Base-by-base conservation (phyloP, 2,329 filamentous ascomycete genomes). In the Trichophaea hybrida region DNA sequence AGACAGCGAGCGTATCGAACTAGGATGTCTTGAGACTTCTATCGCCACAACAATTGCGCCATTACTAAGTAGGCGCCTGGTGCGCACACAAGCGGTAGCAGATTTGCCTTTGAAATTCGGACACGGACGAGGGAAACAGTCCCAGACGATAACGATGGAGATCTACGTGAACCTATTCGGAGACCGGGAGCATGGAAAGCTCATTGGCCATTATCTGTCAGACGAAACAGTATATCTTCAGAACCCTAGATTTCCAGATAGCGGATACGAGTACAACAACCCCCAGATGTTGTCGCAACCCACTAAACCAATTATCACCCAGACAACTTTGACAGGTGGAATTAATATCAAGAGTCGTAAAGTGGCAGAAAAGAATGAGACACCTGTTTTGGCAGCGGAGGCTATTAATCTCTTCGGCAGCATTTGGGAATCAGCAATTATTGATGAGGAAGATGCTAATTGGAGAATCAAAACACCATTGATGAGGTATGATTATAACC, bases 401-500 rank as follows among this genome's bases (percentile, higher is more conserved):
- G 50, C 58, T 24, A 52, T 48, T 2, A 40, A 52, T 12, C 15
- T 56, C 51, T 61, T 61, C 33, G 56, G 59, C 24, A 46, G 34
- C 13, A 56, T 61, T 32, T 58, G 59, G 13, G 46, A 55, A 48
- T 63, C 63, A 6, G 53, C 61, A 7, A 57, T 62, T 5, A 57
- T 71, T 4, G 59, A 64, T 0, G 63, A 59, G 24, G 64, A 64
- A 1, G 55, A 33, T 1, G 69, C 66, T 0, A 67, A 67, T 24
- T 24, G 24, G 24, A 24, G 24, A 24, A 24, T 24, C 24, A 24
- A 24, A 24, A 24, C 24, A 3, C 24, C 24, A 24, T 24, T 24
- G 24, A 24, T 24, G 24, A 24, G 24, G 24, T 24, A 24, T 24
- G 24, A 24, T 24, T 24, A 24, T 24, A 24, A 24, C 24, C 24